phyloP scores from a whole-genome alignment of 169 alveolate species.

The Eimeria sp. region DNA sequence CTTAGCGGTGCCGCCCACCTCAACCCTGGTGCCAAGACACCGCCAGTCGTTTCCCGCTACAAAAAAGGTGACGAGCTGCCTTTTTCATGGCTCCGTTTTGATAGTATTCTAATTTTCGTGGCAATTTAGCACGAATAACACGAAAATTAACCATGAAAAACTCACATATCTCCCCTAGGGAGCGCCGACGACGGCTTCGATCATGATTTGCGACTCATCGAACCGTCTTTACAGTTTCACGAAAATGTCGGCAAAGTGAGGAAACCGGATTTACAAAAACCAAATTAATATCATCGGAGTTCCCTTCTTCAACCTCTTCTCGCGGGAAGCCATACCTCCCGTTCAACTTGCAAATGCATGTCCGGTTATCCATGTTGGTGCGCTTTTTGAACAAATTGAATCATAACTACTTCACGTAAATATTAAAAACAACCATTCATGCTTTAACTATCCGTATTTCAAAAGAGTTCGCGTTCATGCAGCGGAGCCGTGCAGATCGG shows the following conservation, averaged over 20 bases:
- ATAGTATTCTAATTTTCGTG: neutral
- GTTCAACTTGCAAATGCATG: neutral
- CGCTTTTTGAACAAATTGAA: neutral
- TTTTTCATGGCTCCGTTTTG: neutral
- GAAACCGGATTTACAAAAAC: neutral
- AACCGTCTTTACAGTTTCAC: neutral
- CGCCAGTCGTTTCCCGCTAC: neutral
- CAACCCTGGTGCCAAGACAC: slow-evolving; percentile 18
- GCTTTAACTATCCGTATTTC: neutral
- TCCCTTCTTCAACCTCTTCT: neutral
- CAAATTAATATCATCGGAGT: neutral
- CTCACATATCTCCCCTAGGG: neutral
- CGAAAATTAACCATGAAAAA: neutral
- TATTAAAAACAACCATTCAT: neutral
- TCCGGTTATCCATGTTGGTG: slow-evolving; percentile 1
- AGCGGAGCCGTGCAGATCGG: neutral
- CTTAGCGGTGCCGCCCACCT: neutral
- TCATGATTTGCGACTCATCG: slow-evolving; percentile 9
- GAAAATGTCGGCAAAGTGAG: neutral
- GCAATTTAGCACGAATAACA: neutral
- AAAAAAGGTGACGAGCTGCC: neutral
- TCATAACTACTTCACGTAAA: neutral
- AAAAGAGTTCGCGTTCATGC: neutral
- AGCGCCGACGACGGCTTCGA: slow-evolving; percentile 44
- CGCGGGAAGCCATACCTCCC: neutral